A percentile compares a stretch with the other conserved stretches of the same genome.
These are phyloP conservation scores for Phytopythium kandeliae DNA, from an alignment of 352 stramenopile species.

Conservation along the genomic window DNA sequence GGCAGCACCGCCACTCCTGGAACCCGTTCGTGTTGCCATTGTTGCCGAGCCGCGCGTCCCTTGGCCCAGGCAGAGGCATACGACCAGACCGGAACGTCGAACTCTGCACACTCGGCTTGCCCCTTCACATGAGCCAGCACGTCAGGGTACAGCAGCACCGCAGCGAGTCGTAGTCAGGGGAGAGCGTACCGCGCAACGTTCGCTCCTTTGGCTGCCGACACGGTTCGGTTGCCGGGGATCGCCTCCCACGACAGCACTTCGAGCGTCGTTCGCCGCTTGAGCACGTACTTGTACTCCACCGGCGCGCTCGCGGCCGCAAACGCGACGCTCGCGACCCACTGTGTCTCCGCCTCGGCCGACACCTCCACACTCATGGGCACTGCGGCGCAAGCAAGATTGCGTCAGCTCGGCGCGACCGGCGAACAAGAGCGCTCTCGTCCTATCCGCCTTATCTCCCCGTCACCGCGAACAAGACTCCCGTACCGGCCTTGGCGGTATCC, in stretches of 20 bases:
- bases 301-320: conserved; percentile 19
- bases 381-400: conserved; percentile 7
- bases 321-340: conserved; percentile 29
- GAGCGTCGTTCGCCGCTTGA: conserved; percentile 28
- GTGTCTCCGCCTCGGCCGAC: conserved; percentile 18
- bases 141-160: neutral
- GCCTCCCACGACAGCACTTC: conserved; percentile 67
- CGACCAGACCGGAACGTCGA: conserved; percentile 41
- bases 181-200: conserved; percentile 58
- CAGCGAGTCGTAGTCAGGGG: neutral
- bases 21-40: conserved; percentile 66
- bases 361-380: conserved; percentile 42
- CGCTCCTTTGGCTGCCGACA: conserved; percentile 27
- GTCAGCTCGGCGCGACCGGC: neutral
- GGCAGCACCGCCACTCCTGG: conserved; percentile 56
- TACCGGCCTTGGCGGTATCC: conserved; percentile 37
- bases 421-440: neutral
- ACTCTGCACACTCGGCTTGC: conserved; percentile 35
- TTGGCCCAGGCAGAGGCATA: conserved; percentile 33
- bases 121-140: conserved; percentile 9
- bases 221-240: conserved; percentile 59
- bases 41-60: conserved; percentile 42
- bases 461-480: neutral
- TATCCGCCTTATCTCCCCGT: neutral
- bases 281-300: conserved; percentile 79